Base-by-base conservation (phyloP, 1,284 basidiomycete species). In the Microbotryum intermedium region DNA sequence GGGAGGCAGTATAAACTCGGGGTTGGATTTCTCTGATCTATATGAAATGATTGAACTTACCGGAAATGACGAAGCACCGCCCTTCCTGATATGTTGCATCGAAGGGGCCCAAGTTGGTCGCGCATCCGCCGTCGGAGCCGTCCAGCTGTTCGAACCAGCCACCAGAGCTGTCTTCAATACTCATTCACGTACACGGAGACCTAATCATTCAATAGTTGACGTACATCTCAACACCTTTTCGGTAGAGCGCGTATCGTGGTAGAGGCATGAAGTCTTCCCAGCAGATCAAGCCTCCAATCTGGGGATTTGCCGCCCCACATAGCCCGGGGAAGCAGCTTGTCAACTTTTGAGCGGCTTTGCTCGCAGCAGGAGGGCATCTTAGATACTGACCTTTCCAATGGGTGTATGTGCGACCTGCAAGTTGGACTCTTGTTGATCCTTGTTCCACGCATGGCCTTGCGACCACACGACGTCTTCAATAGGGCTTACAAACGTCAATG, bases 211-310 rank as follows among this genome's bases (percentile, higher is more conserved):
- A 10, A 29, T 11, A 20, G 9, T 18, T 8, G 21, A 45, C 34
- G 23, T 26, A 53, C 28, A 53, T 20, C 39, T 53, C 43, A 26
- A 57, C 56, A 16, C 50, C 56, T 23, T 57, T 57, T 2, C 29
- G 50, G 44, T 58, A 58, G 13, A 60, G 25, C 2, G 59, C 69
- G 43, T 73, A 72, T 21, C 77, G 64, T 6, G 74, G 71, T 25
- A 87, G 73, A 3, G 86, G 86, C 84, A 87, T 86, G 67, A 84
- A 84, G 71, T 87, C 87, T 71, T 88, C 84, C 85, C 85, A 87
- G 71, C 85, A 86, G 58, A 86, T 84, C 8, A 83, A 25, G 18
- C 59, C 59, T n/a, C 59, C 59, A 23, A 60, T 76, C 1, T 82
- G 82, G 11, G 16, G 16, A 34, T 34, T 9, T 34, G 34, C 34